phyloP scores from a whole-genome alignment of 2,329 filamentous ascomycete species.

The Drechslerella stenobrocha region DNA sequence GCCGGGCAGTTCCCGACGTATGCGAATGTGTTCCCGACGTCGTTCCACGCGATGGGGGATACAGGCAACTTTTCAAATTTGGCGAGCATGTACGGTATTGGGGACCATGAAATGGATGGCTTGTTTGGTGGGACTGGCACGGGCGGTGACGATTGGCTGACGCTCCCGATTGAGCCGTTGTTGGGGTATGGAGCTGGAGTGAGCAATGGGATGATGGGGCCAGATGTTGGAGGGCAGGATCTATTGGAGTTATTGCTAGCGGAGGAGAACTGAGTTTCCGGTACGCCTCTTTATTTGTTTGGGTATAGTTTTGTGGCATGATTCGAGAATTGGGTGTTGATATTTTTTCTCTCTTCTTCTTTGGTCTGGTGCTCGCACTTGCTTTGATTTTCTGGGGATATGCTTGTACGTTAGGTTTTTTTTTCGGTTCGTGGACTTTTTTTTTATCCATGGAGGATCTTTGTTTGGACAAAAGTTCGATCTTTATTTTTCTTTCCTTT shows the following conservation, averaged over 20 bases:
- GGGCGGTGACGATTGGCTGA: slow-evolving; percentile 59
- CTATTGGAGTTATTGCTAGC: slow-evolving; percentile 62
- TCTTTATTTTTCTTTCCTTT: no score
- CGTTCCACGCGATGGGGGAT: slow-evolving; percentile 39
- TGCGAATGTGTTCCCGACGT: slow-evolving; percentile 40
- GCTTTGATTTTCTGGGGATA: no score
- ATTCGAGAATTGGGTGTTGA: no score
- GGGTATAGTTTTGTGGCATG: neutral
- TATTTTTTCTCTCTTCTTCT: no score
- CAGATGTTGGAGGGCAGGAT: slow-evolving; percentile 67
- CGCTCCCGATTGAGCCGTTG: slow-evolving; percentile 60
- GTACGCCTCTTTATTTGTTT: neutral
- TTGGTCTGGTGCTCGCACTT: no score
- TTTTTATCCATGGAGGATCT: no score
- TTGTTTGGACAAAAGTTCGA: no score
- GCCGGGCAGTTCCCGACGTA: slow-evolving; percentile 35
- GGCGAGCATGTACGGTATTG: slow-evolving; percentile 45
- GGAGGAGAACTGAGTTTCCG: slow-evolving; percentile 25
- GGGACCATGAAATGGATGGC: slow-evolving; percentile 41
- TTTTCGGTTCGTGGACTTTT: no score
- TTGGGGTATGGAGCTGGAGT: slow-evolving; percentile 60
- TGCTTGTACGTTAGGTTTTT: no score
- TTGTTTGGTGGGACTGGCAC: slow-evolving; percentile 35
- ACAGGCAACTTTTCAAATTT: slow-evolving; percentile 40
- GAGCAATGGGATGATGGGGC: slow-evolving; percentile 61